Evolutionary conservation across 208 protist genomes (phyloP).

Genomic region (Trypanosoma mega): DNA sequence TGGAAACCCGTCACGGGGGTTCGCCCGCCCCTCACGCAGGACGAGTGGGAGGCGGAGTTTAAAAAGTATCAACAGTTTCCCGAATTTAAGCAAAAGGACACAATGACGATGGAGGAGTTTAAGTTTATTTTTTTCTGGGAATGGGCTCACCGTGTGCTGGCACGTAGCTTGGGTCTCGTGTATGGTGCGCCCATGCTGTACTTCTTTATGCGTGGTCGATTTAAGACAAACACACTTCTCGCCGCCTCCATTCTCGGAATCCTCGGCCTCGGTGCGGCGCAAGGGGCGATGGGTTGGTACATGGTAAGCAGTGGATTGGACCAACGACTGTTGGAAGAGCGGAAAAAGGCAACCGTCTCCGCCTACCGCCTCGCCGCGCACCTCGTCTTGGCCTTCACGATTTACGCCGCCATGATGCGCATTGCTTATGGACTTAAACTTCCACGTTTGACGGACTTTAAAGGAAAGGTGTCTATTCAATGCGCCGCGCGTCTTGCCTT

Average conservation of each 20-base stretch:
- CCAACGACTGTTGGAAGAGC: constrained; percentile 73
- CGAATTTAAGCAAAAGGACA: constrained; percentile 93
- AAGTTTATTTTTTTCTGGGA: constrained; percentile 98
- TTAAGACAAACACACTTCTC: constrained; percentile 49
- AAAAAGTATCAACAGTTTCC: constrained; percentile 95
- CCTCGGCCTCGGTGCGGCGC: constrained; percentile 61
- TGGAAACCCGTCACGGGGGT: constrained; percentile 93
- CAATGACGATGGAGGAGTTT: constrained; percentile 95
- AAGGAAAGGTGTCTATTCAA: constrained; percentile 46
- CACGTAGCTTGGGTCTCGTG: constrained; percentile 86
- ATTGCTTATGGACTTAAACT: constrained; percentile 73
- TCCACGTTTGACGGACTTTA: constrained; percentile 41
- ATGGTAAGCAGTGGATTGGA: constrained; percentile 97
- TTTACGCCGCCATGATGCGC: constrained; percentile 89
- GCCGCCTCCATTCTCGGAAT: constrained; percentile 52
- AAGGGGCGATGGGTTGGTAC: constrained; percentile 97
- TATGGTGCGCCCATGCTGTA: constrained; percentile 91
- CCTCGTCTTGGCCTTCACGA: constrained; percentile 93
- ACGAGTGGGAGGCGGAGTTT: constrained; percentile 96
- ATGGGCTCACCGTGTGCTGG: constrained; percentile 94
- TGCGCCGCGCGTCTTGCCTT: constrained; percentile 53
- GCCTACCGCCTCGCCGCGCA: constrained; percentile 94
- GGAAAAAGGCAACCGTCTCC: constrained; percentile 68
- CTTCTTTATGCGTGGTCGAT: constrained; percentile 71
- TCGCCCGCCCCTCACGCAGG: constrained; percentile 81